Evolutionary conservation across 805 yeast species (phyloP), one percentile per base, ranked within the genome.

Genomic region (Geotrichum ghanense): DNA sequence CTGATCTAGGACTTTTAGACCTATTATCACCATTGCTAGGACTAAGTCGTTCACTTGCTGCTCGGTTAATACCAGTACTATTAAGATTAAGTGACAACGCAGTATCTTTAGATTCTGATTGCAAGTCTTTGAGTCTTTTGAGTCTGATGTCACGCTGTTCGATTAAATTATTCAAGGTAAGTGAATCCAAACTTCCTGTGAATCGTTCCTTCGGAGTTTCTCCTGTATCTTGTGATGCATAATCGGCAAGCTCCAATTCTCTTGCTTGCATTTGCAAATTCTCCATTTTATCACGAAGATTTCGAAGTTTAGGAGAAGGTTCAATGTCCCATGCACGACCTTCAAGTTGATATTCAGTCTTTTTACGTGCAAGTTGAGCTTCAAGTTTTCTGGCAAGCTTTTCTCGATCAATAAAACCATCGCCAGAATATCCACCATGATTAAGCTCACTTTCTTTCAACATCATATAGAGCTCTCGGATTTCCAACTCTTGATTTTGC

Each of bases 191-290:
- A 1, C 44, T 25, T 16, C 41, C 43, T 7, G 45, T 45, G 55
- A 74, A 58, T 43, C 82, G 79, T 50, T 74, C 73, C 46, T 76
- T 73, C 47, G 74, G 65, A 12, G 68, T 68, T 47, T 69, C 63
- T 45, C 59, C 61, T 14, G 68, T 64, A 57, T 83, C 83, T 61
- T 84, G 73, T 35, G 83, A 79, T 22, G 75, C 81, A 56, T 86
- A 88, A 53, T 87, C 92, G 19, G 84, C 82, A 75, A 78, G 81
- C 60, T 90, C 97, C 49, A 90, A 70, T 56, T 83, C 84, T 50
- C 94, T 69, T 0, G 96, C 96, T 67, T 85, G 84, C 43, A 76
- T 74, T 59, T 85, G 95, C 45, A 89, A 71, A 51, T 77, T 81
- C 49, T 84, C 94, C 95, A 87, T 87, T 59, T 81, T 75, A 55